Conservation (phyloP, 805 yeast genomes). For the Cyberlindnera lachancei region DNA sequence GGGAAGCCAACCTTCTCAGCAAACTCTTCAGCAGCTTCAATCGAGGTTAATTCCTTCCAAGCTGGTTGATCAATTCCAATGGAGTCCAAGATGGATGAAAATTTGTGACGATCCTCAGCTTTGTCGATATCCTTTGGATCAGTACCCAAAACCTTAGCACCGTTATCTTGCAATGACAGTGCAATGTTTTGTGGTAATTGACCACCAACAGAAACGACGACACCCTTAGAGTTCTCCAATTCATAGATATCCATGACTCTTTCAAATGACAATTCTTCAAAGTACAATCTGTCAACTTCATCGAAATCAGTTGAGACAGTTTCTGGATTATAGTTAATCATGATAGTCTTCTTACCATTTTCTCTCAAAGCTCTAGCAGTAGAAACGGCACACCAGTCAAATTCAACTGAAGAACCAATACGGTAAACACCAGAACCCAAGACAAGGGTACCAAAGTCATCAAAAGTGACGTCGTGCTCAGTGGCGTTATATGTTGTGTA, state of each 20-base stretch:
- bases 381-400: slow-evolving; percentile 99
- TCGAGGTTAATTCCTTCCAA: slow-evolving; percentile 91
- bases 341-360: slow-evolving; percentile 81
- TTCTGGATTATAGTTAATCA: slow-evolving; percentile 98
- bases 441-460: slow-evolving; percentile 89
- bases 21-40: slow-evolving; percentile 77
- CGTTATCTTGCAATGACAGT: slow-evolving; percentile 64
- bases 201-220: slow-evolving; percentile 95
- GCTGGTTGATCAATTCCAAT: slow-evolving; percentile 94
- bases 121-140: slow-evolving; percentile 90
- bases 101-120: slow-evolving; percentile 98
- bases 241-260: slow-evolving; percentile 97
- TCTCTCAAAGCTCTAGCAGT: slow-evolving; percentile 92
- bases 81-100: slow-evolving; percentile 87
- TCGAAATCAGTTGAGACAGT: slow-evolving; percentile 98
- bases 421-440: slow-evolving; percentile 99
- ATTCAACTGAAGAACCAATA: slow-evolving; percentile 97
- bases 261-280: slow-evolving; percentile 91
- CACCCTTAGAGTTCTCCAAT: slow-evolving; percentile 82
- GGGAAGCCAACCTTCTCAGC: slow-evolving; percentile 89
- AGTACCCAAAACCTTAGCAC: slow-evolving; percentile 89
- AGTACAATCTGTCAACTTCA: slow-evolving; percentile 95
- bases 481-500: slow-evolving; percentile 95
- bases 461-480: slow-evolving; percentile 72
- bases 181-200: slow-evolving; percentile 98